Conservation (phyloP, 257 asterid genomes). For the Primulina eburnea region DNA sequence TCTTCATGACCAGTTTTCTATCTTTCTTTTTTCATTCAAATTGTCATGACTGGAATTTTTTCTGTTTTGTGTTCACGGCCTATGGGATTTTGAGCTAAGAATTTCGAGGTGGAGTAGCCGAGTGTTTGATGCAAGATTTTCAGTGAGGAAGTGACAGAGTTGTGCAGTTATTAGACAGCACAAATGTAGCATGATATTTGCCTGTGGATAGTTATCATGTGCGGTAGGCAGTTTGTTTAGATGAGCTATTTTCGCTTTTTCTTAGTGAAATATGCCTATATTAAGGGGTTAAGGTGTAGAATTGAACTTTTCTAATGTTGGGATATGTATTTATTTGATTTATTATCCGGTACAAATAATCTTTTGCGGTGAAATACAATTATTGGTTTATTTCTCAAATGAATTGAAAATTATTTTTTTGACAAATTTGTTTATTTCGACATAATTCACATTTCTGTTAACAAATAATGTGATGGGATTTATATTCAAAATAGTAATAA, state of each 20-base stretch:
- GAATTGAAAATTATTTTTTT: no score
- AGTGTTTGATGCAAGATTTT: background rate
- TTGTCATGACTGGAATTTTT: no score
- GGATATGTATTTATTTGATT: no score
- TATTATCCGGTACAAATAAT: background rate
- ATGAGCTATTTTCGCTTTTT: slow-evolving; percentile 43
- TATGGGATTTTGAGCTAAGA: background rate
- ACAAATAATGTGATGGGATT: no score
- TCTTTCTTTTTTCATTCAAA: background rate
- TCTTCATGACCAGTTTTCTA: slow-evolving; percentile 8
- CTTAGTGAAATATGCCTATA: slow-evolving; percentile 3
- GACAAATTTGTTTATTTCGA: no score
- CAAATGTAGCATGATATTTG: background rate
- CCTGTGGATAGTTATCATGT: slow-evolving; percentile 1
- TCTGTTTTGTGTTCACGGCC: no score
- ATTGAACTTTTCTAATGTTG: background rate
- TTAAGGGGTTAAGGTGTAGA: background rate
- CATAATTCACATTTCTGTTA: background rate
- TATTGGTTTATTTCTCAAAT: no score
- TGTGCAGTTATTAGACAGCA: background rate
- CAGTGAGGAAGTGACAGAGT: background rate
- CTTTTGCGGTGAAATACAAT: background rate
- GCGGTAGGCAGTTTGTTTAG: slow-evolving; percentile 21
- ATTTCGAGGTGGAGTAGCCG: background rate
- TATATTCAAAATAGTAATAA: no score